A percentile compares a stretch with the other conserved stretches of the same genome.
phyloP scores from a whole-genome alignment of 2,329 filamentous ascomycete genomes.

The Ascochyta rabiei region DNA sequence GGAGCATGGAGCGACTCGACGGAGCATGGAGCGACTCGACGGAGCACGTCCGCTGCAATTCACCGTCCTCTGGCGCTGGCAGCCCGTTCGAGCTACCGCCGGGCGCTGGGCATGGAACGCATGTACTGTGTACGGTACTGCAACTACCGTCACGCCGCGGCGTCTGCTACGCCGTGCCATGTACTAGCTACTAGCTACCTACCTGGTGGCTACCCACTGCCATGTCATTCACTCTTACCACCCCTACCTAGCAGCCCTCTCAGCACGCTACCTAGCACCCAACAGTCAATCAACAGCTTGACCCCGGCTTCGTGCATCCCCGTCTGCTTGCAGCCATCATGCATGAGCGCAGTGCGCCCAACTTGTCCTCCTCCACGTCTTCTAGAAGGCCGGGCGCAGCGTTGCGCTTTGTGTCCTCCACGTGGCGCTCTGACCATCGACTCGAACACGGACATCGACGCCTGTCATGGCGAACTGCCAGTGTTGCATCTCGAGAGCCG shows the following conservation, averaged over 20 bases:
- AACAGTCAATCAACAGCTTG: neutral
- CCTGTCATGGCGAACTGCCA: neutral
- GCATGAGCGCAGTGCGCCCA: conserved; percentile 5
- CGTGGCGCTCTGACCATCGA: neutral
- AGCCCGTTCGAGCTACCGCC: neutral
- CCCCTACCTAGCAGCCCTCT: too few relatives aligned
- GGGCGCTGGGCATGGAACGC: neutral
- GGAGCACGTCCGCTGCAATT: neutral
- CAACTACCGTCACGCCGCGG: conserved; percentile 9
- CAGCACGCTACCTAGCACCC: too few relatives aligned
- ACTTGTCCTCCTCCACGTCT: neutral
- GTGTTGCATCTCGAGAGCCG: neutral
- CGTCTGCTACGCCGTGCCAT: conserved; percentile 3
- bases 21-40: conserved; percentile 7
- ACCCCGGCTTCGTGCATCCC: conserved; percentile 5
- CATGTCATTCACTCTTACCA: conserved; percentile 5
- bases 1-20: neutral
- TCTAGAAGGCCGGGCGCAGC: conserved; percentile 13
- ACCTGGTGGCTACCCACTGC: conserved; percentile 6
- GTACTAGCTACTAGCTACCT: too few relatives aligned
- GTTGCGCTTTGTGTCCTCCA: conserved; percentile 3
- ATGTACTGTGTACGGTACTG: conserved; percentile 4
- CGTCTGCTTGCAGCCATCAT: conserved; percentile 11
- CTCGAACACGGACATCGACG: neutral
- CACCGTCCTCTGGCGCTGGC: neutral